phyloP scores from a whole-genome alignment of 164 flowering plant species.

The Berberis thunbergii region DNA sequence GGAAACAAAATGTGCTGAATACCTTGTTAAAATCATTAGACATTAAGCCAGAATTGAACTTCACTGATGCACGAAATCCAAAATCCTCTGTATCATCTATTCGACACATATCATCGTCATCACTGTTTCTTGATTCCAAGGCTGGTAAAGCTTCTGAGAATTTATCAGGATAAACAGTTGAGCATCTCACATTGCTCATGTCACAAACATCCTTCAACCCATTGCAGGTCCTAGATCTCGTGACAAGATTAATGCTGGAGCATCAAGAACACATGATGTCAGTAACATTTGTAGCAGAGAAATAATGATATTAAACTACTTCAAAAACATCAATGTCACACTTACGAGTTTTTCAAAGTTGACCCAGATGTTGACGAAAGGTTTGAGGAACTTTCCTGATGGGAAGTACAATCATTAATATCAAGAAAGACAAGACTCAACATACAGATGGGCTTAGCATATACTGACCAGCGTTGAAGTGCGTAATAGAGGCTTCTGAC shows the following conservation, averaged over 20 bases:
- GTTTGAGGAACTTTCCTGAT: constrained; percentile 42
- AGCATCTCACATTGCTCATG: constrained; percentile 38
- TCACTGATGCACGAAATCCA: constrained; percentile 20
- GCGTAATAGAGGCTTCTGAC: constrained; percentile 20
- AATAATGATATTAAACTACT: background rate
- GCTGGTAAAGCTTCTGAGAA: constrained; percentile 20
- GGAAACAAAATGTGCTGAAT: constrained; percentile 1
- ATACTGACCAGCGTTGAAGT: constrained; percentile 35
- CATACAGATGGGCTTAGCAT: background rate
- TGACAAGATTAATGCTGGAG: constrained; percentile 37
- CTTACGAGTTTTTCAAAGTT: constrained; percentile 45
- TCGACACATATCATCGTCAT: constrained; percentile 63
- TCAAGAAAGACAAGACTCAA: constrained; percentile 1
- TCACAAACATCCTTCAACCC: constrained; percentile 34
- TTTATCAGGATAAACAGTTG: constrained; percentile 39
- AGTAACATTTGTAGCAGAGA: constrained; percentile 2
- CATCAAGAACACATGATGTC: constrained; percentile 10
- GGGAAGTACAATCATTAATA: background rate
- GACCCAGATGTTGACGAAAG: constrained; percentile 19
- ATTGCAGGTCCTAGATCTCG: constrained; percentile 22
- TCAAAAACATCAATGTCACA: constrained; percentile 1
- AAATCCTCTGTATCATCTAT: constrained; percentile 48
- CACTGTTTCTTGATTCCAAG: constrained; percentile 24
- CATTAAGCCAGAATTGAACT: constrained; percentile 14
- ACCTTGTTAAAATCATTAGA: constrained; percentile 55